These are phyloP conservation scores for Cyclocybe cylindracea DNA, from an alignment of 768 basidiomycete species.

Conservation along the genomic window DNA sequence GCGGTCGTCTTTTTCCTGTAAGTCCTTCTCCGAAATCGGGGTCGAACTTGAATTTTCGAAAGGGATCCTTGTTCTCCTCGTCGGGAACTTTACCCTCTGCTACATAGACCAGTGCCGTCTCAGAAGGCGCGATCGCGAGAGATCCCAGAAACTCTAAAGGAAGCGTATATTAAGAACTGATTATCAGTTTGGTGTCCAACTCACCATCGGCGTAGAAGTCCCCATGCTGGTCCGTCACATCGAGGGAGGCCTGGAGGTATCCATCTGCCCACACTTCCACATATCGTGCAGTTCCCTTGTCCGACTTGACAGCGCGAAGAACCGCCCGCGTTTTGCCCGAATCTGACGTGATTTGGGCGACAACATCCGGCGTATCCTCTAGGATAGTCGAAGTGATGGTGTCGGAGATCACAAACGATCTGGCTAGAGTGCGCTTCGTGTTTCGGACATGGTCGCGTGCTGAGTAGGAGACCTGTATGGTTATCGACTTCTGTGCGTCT, in stretches of 20 bases:
- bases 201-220: constrained; percentile 66
- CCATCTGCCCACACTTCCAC: constrained; percentile 61
- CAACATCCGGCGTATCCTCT: constrained; percentile 38
- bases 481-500: constrained; percentile 21
- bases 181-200: background rate
- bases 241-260: constrained; percentile 43
- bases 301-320: constrained; percentile 41
- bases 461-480: constrained; percentile 43
- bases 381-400: constrained; percentile 22
- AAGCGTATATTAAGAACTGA: background rate
- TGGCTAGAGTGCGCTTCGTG: constrained; percentile 43
- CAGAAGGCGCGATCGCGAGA: constrained; percentile 54
- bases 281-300: constrained; percentile 42
- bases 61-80: constrained; percentile 25
- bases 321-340: constrained; percentile 42
- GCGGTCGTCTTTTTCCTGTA: constrained; percentile 51
- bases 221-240: constrained; percentile 60
- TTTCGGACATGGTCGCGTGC: constrained; percentile 54
- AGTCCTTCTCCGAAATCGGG: constrained; percentile 69
- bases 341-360: constrained; percentile 44
- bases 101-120: constrained; percentile 55
- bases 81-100: constrained; percentile 51
- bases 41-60: constrained; percentile 50
- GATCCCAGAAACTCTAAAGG: constrained; percentile 50
- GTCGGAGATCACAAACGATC: constrained; percentile 32